These are phyloP conservation scores for Gossypium longicalyx DNA, from an alignment of 345 rosid genomes.

Conservation along the genomic window DNA sequence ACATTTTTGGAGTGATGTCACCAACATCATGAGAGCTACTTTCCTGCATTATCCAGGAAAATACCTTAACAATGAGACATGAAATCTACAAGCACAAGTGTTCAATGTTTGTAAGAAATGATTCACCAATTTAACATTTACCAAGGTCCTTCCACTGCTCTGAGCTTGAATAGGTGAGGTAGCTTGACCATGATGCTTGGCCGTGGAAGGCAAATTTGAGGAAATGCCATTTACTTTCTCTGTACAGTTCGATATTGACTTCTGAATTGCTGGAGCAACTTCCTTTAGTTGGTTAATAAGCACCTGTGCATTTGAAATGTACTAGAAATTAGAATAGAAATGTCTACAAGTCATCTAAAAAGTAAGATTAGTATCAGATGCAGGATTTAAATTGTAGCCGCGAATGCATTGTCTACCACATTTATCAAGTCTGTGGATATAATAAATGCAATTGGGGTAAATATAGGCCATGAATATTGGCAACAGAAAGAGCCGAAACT, in stretches of 20 bases:
- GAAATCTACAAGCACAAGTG: background rate
- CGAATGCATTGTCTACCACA: no score
- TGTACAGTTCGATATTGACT: conserved; percentile 75
- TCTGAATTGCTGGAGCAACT: conserved; percentile 83
- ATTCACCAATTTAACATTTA: conserved; percentile 28
- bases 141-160: conserved; percentile 66
- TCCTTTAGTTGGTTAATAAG: conserved; percentile 91
- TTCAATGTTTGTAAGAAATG: conserved; percentile 8
- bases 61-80: background rate
- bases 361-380: background rate
- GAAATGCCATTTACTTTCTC: conserved; percentile 71
- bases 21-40: conserved; percentile 58
- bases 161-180: conserved; percentile 65
- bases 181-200: conserved; percentile 52
- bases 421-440: no score
- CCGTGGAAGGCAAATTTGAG: conserved; percentile 56
- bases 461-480: no score
- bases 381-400: no score
- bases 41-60: conserved; percentile 46
- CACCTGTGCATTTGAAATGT: conserved; percentile 51
- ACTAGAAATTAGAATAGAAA: conserved; percentile 4
- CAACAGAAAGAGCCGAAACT: no score
- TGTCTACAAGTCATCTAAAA: conserved; percentile 5
- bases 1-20: conserved; percentile 68
- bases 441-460: no score